These are phyloP conservation scores for Trichocomaceae sp. DNA, from an alignment of 2,329 filamentous ascomycete genomes.

Conservation along the genomic window DNA sequence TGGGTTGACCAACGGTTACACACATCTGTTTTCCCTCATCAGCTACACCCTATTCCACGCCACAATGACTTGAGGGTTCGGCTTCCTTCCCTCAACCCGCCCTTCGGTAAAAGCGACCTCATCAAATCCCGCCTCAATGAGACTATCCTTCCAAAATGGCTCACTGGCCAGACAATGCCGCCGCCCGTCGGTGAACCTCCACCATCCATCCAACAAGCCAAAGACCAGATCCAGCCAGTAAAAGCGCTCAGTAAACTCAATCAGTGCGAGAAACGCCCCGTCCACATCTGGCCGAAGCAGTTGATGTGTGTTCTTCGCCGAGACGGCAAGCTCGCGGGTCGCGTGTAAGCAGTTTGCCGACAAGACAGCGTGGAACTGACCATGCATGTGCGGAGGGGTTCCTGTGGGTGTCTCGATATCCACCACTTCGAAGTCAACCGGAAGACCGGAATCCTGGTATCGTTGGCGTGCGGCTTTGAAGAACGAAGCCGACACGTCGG, in stretches of 20 bases:
- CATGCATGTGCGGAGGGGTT: slow-evolving; percentile 27
- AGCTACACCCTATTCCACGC: too few relatives aligned
- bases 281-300: slow-evolving; percentile 31
- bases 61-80: too few relatives aligned
- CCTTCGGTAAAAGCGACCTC: slow-evolving; percentile 21
- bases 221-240: slow-evolving; percentile 30
- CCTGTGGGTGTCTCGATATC: slow-evolving; percentile 27
- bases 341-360: slow-evolving; percentile 32
- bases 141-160: slow-evolving; percentile 16
- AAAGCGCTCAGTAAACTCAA: slow-evolving; percentile 33
- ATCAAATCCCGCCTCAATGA: slow-evolving; percentile 18
- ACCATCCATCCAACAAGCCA: slow-evolving; percentile 36
- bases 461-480: slow-evolving; percentile 6
- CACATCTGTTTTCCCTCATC: too few relatives aligned
- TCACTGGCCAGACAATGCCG: slow-evolving; percentile 16
- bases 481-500: slow-evolving; percentile 20
- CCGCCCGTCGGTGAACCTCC: slow-evolving; percentile 32
- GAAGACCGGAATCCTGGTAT: neutral
- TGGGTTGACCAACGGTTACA: too few relatives aligned
- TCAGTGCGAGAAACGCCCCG: slow-evolving; percentile 42
- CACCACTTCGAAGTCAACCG: slow-evolving; percentile 21
- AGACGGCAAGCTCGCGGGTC: slow-evolving; percentile 18
- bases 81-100: too few relatives aligned
- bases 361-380: slow-evolving; percentile 28
- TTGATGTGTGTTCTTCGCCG: slow-evolving; percentile 19